Base-by-base conservation (phyloP, 768 basidiomycete species). In the Amanita pallidorosea region DNA sequence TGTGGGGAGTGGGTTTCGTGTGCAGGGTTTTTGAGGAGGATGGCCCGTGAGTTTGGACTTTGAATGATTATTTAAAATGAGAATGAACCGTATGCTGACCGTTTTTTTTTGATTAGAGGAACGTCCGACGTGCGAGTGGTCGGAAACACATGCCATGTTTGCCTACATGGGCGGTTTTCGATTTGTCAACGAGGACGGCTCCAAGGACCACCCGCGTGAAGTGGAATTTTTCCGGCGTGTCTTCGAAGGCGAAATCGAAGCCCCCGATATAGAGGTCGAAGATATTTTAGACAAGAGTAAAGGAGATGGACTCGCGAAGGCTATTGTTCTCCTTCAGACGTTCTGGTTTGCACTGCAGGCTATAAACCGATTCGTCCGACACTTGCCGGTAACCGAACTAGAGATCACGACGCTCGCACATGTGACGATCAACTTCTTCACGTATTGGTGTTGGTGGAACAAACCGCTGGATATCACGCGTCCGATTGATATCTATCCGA, bases 251-350 rank as follows among this genome's bases (percentile, higher is more conserved):
- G 34, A 34, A 13, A 47, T 47, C 34, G 34, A 36, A 0, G 36
- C 40, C 12, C 48, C 47, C 0, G 48, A 29, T n/a, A 31, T 53
- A 25, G 49, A 52, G 5, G 25, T 36, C 2, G 51, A 54, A 11
- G 63, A 62, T 8, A 63, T 70, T 17, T 23, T 55, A 12, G 64
- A 67, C 51, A 57, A 54, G 25, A 67, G 67, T 52, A 69, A 70
- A 47, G 63, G 58, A 0, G 61, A 70, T 25, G 31, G 43, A 13
- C 40, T 70, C 4, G 43, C 63, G 3, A 71, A 70, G 51, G 51
- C 41, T 0, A 22, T 71, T 12, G 62, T 61, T 25, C 12, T 66
- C 13, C 12, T 64, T 6, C 70, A 71, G 51, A 60, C 62, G 5
- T 18, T 47, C 3, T 69, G 66, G 64, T 70, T 70, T 53, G 53